Evolutionary conservation across 1,284 basidiomycete genomes (phyloP).

Genomic region (Ustilago xerochloae): DNA sequence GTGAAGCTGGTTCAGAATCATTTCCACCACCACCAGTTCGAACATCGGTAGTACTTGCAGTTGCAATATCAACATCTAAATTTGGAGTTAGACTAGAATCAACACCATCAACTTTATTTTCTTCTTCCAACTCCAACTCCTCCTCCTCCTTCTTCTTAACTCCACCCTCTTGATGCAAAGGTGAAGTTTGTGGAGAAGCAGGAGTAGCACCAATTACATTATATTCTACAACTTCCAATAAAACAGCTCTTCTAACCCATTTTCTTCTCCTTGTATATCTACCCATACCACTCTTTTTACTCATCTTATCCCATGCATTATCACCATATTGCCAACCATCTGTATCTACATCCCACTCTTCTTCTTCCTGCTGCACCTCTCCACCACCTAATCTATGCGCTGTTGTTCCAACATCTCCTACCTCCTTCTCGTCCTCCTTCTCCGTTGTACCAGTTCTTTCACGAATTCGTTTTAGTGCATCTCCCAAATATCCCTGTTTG

Average conservation of each 20-base stretch:
- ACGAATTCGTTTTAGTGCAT: conserved; percentile 42
- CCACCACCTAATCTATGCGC: conserved; percentile 9
- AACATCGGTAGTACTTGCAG: conserved; percentile 8
- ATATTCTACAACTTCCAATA: conserved; percentile 66
- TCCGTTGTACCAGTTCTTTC: conserved; percentile 1
- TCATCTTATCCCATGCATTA: conserved; percentile 91
- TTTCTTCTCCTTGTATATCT: conserved; percentile 71
- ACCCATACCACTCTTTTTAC: conserved; percentile 82
- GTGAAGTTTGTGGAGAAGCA: background rate
- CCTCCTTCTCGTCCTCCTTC: conserved; percentile 1
- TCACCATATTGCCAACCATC: conserved; percentile 96
- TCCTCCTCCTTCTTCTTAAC: conserved; percentile 7
- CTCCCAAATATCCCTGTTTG: conserved; percentile 48
- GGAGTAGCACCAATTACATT: conserved; percentile 35
- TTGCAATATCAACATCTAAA: conserved; percentile 14
- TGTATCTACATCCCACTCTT: conserved; percentile 74
- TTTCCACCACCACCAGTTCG: background rate
- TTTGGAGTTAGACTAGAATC: background rate
- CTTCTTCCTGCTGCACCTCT: background rate
- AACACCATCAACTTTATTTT: conserved; percentile 13
- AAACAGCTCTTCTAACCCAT: conserved; percentile 69
- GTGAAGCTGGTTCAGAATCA: background rate
- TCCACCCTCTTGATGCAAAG: background rate
- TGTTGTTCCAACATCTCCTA: conserved; percentile 29
- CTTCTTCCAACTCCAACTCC: background rate